phyloP scores from a whole-genome alignment of 1,284 basidiomycete species.

The Trichosporon sp. region DNA sequence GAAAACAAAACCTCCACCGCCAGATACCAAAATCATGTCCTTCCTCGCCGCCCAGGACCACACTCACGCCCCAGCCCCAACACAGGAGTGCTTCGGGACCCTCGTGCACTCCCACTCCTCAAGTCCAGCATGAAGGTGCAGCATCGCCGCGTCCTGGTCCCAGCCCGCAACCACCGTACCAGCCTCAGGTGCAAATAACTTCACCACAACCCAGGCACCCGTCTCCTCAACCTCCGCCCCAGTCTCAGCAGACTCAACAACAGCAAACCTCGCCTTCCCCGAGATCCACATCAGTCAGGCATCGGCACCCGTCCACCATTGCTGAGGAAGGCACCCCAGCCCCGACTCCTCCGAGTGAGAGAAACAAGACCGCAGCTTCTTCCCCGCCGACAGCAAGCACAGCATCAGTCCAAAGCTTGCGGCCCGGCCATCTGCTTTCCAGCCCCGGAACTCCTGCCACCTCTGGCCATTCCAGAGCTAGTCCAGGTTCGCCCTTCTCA shows the following conservation, averaged over 20 bases:
- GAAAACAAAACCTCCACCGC: not conserved
- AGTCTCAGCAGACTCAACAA: not conserved
- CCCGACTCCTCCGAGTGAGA: not conserved
- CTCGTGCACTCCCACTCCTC: not conserved
- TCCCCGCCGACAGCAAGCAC: not conserved
- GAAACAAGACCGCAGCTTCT: not conserved
- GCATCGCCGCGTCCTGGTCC: not conserved
- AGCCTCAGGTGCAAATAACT: not conserved
- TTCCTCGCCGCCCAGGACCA: slow-evolving; percentile 13
- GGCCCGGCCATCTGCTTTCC: not conserved
- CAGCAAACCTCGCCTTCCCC: not conserved
- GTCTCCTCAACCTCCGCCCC: not conserved
- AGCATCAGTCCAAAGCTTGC: not conserved
- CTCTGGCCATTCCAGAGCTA: slow-evolving; percentile 1
- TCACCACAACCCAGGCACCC: not conserved
- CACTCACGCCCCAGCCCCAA: not conserved
- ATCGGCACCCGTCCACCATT: not conserved
- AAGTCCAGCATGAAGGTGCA: not conserved
- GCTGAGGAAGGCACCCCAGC: not conserved
- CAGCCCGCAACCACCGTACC: not conserved
- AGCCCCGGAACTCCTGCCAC: slow-evolving; percentile 8
- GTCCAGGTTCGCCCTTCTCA: not conserved
- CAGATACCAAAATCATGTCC: slow-evolving; percentile 6
- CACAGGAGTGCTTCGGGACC: not conserved
- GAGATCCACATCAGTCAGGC: not conserved